Evolutionary conservation across 129 eudicot species (phyloP).

Genomic region (Flaveria robusta): DNA sequence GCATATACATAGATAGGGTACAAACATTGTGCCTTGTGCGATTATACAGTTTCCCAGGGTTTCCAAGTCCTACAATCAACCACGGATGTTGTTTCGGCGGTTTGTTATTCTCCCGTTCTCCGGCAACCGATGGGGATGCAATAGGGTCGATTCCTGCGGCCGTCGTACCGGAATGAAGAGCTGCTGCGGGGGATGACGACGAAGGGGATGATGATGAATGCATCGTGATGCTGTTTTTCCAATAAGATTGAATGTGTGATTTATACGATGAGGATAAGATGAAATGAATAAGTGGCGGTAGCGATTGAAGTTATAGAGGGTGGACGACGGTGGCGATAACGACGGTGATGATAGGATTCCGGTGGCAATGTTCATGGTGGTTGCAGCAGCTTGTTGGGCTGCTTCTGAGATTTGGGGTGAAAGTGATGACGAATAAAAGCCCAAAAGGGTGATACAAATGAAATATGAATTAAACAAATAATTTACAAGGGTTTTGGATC

Average conservation of each 20-base stretch:
- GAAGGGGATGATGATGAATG: conserved; percentile 23
- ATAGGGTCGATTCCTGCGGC: conserved; percentile 6
- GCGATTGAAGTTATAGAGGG: conserved; percentile 17
- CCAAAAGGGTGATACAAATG: neutral
- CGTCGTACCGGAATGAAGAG: neutral
- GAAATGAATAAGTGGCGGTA: conserved; percentile 17
- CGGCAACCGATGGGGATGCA: conserved; percentile 21
- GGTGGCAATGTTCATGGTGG: conserved; percentile 29
- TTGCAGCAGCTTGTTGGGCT: conserved; percentile 21
- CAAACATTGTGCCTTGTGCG: conserved; percentile 84
- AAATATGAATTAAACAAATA: too few relatives aligned
- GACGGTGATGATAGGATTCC: conserved; percentile 32
- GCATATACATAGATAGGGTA: neutral
- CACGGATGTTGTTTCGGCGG: conserved; percentile 61
- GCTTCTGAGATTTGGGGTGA: neutral
- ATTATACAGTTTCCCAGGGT: conserved; percentile 71
- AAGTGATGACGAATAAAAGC: neutral
- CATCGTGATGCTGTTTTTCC: conserved; percentile 26
- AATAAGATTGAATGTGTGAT: conserved; percentile 22
- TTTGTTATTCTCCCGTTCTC: conserved; percentile 19
- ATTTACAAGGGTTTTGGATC: too few relatives aligned
- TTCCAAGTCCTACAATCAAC: conserved; percentile 96
- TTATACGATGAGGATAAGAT: conserved; percentile 24
- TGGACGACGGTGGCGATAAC: conserved; percentile 12
- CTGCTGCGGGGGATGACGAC: conserved; percentile 13